A percentile compares a stretch with the other conserved stretches of the same genome.
Evolutionary conservation across 1,139 yeast species (phyloP).

Genomic region (Suhomyces bolitotheri): DNA sequence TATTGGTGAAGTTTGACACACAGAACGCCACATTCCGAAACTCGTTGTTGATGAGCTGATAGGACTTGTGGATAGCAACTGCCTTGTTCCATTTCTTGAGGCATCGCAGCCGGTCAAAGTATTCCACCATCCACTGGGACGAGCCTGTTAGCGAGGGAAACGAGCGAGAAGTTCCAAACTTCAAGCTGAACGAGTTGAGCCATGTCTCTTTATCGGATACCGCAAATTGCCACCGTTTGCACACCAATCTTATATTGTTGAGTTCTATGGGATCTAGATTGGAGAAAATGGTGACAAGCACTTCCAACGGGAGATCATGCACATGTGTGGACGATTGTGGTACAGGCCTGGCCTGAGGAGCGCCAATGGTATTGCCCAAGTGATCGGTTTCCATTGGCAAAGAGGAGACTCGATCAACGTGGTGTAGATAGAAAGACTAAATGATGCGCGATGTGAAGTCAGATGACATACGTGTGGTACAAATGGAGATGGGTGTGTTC

Average conservation of each 20-base stretch:
- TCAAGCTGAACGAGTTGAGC: slow-evolving; percentile 54
- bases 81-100: slow-evolving; percentile 57
- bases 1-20: slow-evolving; percentile 37
- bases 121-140: slow-evolving; percentile 55
- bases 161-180: slow-evolving; percentile 39
- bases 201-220: slow-evolving; percentile 62
- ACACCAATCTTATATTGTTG: slow-evolving; percentile 50
- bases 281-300: slow-evolving; percentile 56
- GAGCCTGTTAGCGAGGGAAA: slow-evolving; percentile 63
- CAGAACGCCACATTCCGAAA: slow-evolving; percentile 29
- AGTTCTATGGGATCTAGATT: slow-evolving; percentile 58
- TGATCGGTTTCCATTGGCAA: slow-evolving; percentile 10
- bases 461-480: too few relatives aligned
- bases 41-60: slow-evolving; percentile 32
- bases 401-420: too few relatives aligned
- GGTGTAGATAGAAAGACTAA: too few relatives aligned
- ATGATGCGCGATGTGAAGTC: too few relatives aligned
- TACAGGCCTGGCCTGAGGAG: not conserved
- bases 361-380: slow-evolving; percentile 11
- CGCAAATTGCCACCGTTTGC: slow-evolving; percentile 51
- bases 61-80: slow-evolving; percentile 30
- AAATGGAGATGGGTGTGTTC: too few relatives aligned
- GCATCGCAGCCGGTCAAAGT: slow-evolving; percentile 46
- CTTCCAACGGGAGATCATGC: slow-evolving; percentile 56
- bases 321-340: slow-evolving; percentile 16